These are phyloP conservation scores for Linnemannia elongata DNA, from an alignment of 192 early-diverging fungal genomes.

Conservation along the genomic window DNA sequence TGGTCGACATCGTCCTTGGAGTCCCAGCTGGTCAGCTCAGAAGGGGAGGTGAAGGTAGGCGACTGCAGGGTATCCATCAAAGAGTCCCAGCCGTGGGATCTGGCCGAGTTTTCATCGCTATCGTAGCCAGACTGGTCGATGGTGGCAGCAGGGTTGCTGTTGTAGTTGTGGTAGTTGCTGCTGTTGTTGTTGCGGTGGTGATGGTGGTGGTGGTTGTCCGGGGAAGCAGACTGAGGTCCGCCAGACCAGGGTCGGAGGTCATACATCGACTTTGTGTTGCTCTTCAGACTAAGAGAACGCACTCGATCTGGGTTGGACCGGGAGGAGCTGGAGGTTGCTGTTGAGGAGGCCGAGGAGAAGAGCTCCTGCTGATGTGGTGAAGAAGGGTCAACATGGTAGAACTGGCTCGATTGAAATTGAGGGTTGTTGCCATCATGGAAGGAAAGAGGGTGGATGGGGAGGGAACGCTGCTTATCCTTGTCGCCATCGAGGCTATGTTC, in stretches of 20 bases:
- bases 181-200: neutral
- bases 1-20: constrained; percentile 34
- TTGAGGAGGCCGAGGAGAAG: constrained; percentile 16
- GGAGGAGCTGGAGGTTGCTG: constrained; percentile 15
- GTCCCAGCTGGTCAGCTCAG: constrained; percentile 30
- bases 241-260: constrained; percentile 47
- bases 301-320: constrained; percentile 10
- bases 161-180: no score
- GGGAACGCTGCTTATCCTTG: constrained; percentile 21
- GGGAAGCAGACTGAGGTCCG: constrained; percentile 23
- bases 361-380: constrained; percentile 1
- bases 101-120: constrained; percentile 30
- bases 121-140: constrained; percentile 30
- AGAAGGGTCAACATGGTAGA: neutral
- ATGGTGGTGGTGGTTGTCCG: neutral
- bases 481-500: neutral
- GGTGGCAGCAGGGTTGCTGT: no score
- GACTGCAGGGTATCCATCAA: constrained; percentile 51
- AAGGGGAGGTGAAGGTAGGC: constrained; percentile 30
- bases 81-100: constrained; percentile 47
- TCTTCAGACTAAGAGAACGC: constrained; percentile 51
- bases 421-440: constrained; percentile 3
- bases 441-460: constrained; percentile 22
- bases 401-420: neutral
- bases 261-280: constrained; percentile 54